These are phyloP conservation scores for Saksenaea oblongispora DNA, from an alignment of 371 early-diverging fungal species.

Conservation along the genomic window DNA sequence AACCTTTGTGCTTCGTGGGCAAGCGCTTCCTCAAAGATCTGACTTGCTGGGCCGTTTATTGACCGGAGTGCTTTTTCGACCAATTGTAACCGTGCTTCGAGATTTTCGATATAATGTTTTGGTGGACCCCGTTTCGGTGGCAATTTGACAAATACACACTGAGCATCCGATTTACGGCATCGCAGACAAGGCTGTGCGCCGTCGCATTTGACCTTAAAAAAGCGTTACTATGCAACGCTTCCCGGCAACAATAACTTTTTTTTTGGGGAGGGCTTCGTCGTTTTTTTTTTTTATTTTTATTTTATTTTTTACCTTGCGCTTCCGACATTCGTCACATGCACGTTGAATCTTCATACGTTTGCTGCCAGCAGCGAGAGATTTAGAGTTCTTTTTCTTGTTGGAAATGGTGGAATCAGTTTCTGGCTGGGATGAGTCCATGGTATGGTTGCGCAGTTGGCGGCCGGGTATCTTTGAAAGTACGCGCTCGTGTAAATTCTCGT, in stretches of 20 bases:
- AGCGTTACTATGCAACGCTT: neutral
- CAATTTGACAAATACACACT: constrained; percentile 45
- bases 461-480: neutral
- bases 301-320: constrained; percentile 45
- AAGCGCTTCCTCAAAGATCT: constrained; percentile 27
- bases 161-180: constrained; percentile 39
- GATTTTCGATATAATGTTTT: constrained; percentile 46
- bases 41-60: constrained; percentile 27
- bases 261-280: neutral
- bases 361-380: constrained; percentile 5
- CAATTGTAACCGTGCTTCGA: constrained; percentile 42
- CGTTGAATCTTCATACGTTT: constrained; percentile 42
- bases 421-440: constrained; percentile 2
- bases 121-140: constrained; percentile 49
- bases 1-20: neutral
- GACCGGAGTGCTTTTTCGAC: constrained; percentile 43
- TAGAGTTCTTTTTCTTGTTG: neutral
- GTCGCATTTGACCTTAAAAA: constrained; percentile 49
- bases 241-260: neutral
- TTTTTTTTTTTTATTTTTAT: constrained; percentile 1
- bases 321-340: constrained; percentile 54
- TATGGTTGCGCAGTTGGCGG: neutral
- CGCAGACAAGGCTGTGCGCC: constrained; percentile 49
- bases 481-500: neutral
- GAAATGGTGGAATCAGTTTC: neutral